These are phyloP conservation scores for Aspergillus heteromorphus DNA, from an alignment of 495 filamentous ascomycete species.

Conservation along the genomic window DNA sequence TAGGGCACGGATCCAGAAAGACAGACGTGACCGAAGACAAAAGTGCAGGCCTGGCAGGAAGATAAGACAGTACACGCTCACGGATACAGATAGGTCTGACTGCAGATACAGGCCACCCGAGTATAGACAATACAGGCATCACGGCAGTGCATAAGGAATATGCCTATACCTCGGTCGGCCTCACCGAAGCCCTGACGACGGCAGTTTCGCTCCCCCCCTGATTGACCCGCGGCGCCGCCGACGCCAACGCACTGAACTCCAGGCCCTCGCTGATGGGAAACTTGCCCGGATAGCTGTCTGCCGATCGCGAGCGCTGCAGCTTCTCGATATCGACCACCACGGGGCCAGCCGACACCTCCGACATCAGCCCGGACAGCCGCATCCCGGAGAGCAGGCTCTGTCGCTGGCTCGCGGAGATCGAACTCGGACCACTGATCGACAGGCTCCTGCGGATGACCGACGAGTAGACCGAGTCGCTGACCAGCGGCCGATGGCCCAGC, in stretches of 20 bases:
- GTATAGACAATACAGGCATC: not conserved
- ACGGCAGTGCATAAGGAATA: conserved; percentile 31
- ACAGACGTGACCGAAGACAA: too few species aligned
- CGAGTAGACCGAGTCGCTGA: conserved; percentile 13
- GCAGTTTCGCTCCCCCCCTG: not conserved
- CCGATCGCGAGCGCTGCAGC: conserved; percentile 13
- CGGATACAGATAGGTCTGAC: not conserved
- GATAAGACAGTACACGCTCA: too few species aligned
- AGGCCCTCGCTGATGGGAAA: conserved; percentile 32
- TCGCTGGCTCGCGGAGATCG: conserved; percentile 3
- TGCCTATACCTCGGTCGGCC: too few species aligned
- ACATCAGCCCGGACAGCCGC: conserved; percentile 7
- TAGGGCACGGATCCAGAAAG: too few species aligned
- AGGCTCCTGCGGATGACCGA: conserved; percentile 10
- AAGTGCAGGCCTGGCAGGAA: too few species aligned
- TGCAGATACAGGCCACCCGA: not conserved
- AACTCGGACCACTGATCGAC: conserved; percentile 6
- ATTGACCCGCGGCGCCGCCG: conserved; percentile 7
- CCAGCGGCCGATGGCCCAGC: not conserved
- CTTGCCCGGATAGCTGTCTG: conserved; percentile 31
- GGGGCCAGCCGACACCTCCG: conserved; percentile 1
- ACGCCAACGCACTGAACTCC: conserved; percentile 25
- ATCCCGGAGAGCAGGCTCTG: conserved; percentile 11
- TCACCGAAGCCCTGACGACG: conserved; percentile 21
- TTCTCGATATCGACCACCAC: conserved; percentile 8